These are phyloP conservation scores for Clavispora fructus DNA, from an alignment of 805 yeast genomes.

Conservation along the genomic window DNA sequence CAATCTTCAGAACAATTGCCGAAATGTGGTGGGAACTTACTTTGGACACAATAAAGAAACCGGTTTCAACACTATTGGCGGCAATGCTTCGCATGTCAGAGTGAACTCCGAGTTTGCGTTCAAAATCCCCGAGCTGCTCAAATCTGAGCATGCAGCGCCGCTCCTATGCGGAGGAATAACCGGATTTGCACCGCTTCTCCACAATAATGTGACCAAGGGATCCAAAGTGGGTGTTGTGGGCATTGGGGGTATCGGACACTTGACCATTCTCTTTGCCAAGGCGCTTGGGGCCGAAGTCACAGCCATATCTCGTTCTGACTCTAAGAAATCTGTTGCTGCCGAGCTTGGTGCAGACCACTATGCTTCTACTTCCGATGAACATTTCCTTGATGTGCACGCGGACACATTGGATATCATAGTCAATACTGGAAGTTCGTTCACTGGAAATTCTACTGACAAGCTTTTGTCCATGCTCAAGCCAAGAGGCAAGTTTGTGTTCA, in stretches of 20 bases:
- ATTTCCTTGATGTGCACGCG: slow-evolving; percentile 13
- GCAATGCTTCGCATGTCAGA: slow-evolving; percentile 14
- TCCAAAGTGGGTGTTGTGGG: slow-evolving; percentile 56
- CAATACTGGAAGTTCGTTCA: slow-evolving; percentile 13
- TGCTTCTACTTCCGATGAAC: slow-evolving; percentile 16
- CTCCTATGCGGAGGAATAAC: slow-evolving; percentile 20
- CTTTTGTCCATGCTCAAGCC: slow-evolving; percentile 12
- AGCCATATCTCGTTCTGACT: slow-evolving; percentile 47
- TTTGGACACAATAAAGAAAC: slow-evolving; percentile 8
- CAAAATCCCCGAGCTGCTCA: slow-evolving; percentile 13
- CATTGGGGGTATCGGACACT: slow-evolving; percentile 65
- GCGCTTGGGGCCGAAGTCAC: slow-evolving; percentile 61
- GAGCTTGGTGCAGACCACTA: slow-evolving; percentile 51
- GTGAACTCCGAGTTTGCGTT: slow-evolving; percentile 14
- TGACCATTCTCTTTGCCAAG: slow-evolving; percentile 54
- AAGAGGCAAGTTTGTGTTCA: slow-evolving; percentile 12
- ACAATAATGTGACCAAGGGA: slow-evolving; percentile 12
- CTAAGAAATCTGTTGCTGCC: slow-evolving; percentile 48
- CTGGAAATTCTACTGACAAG: slow-evolving; percentile 14
- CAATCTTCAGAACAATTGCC: slow-evolving; percentile 11
- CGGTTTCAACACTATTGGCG: slow-evolving; percentile 13
- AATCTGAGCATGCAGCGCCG: slow-evolving; percentile 15
- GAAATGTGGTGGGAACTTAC: slow-evolving; percentile 10
- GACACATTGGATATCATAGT: slow-evolving; percentile 11
- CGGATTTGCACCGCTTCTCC: slow-evolving; percentile 15